Percentiles rank a stretch among this genome's conserved stretches.
Conservation (phyloP, 768 basidiomycete species). For the Boletus tomentosulus region DNA sequence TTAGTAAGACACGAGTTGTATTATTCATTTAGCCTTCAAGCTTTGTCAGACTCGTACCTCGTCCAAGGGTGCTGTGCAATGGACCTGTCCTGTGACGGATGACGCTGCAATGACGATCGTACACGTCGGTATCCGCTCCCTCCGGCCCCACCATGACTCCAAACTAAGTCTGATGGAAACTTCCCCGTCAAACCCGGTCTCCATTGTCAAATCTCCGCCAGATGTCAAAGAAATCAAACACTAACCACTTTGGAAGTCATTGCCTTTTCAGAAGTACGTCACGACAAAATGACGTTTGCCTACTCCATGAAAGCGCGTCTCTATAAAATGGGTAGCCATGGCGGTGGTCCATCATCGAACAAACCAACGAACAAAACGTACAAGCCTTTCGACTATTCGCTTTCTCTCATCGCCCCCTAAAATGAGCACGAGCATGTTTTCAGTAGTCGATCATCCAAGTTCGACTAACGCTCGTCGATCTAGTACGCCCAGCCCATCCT, state of each 20-base stretch:
- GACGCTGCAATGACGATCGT: neutral
- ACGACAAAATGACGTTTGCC: neutral
- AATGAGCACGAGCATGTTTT: neutral
- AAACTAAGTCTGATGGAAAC: neutral
- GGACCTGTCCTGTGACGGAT: neutral
- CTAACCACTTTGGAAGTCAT: neutral
- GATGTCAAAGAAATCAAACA: neutral
- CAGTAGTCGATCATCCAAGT: conserved; percentile 4
- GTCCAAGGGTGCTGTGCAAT: neutral
- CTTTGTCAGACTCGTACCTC: conserved; percentile 4
- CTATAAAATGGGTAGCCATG: conserved; percentile 11
- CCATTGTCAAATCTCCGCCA: neutral
- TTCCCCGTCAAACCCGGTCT: neutral
- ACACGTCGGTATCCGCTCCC: neutral
- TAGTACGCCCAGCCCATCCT: conserved; percentile 8
- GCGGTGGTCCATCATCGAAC: neutral
- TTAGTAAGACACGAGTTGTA: neutral
- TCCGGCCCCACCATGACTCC: neutral
- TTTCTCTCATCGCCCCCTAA: neutral
- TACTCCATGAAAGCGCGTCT: neutral
- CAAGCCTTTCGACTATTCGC: neutral
- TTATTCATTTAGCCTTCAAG: neutral
- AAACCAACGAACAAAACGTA: neutral
- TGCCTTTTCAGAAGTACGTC: neutral
- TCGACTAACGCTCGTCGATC: neutral